These are phyloP conservation scores for Colletotrichum karsti DNA, from an alignment of 2,329 filamentous ascomycete species.

Conservation along the genomic window DNA sequence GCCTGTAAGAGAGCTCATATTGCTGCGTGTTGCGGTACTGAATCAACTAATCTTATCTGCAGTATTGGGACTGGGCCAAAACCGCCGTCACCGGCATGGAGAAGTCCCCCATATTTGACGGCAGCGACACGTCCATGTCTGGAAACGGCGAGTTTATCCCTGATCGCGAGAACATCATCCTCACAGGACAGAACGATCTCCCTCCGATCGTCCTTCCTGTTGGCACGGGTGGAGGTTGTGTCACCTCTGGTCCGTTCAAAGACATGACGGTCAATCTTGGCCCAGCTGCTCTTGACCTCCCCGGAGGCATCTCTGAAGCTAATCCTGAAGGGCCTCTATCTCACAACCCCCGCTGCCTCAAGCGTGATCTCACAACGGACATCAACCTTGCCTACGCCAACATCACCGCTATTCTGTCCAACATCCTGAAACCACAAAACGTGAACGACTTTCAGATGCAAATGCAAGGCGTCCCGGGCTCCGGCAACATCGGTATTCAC, in stretches of 20 bases:
- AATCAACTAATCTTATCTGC: not conserved
- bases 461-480: constrained; percentile 48
- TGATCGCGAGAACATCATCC: constrained; percentile 31
- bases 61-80: constrained; percentile 39
- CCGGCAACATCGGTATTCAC: constrained; percentile 38
- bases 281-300: constrained; percentile 41
- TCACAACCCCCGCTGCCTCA: constrained; percentile 54
- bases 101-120: constrained; percentile 57
- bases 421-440: constrained; percentile 45
- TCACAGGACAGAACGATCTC: constrained; percentile 37
- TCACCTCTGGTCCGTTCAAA: constrained; percentile 58
- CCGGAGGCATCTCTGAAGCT: constrained; percentile 33
- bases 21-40: not conserved
- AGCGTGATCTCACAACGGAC: constrained; percentile 41
- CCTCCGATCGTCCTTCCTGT: constrained; percentile 45
- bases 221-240: constrained; percentile 64
- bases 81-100: constrained; percentile 40
- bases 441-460: constrained; percentile 52
- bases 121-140: constrained; percentile 52
- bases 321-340: constrained; percentile 36
- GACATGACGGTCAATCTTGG: constrained; percentile 51
- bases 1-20: constrained; percentile 36
- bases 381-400: constrained; percentile 37
- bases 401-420: constrained; percentile 39
- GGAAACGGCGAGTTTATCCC: constrained; percentile 50